These are phyloP conservation scores for Pseudogymnoascus sp. DNA, from an alignment of 2,329 filamentous ascomycete species.

Conservation along the genomic window DNA sequence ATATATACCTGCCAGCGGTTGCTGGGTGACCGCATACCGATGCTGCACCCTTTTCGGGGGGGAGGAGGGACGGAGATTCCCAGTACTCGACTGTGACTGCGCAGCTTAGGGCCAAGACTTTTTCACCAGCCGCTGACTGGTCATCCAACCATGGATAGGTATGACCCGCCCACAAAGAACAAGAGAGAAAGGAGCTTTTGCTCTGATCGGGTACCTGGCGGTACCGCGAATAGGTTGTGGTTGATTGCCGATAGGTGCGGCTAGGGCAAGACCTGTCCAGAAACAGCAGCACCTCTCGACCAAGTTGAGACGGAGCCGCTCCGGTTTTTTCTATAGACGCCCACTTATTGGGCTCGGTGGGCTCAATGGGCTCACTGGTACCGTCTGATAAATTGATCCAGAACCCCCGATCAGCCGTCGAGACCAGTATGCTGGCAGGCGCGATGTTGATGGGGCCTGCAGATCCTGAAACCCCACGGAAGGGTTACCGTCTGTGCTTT, in stretches of 20 bases:
- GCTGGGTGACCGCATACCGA: not conserved
- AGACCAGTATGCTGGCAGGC: not conserved
- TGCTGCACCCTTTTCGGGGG: not conserved
- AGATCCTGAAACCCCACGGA: slow-evolving; percentile 7
- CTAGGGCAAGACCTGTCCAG: slow-evolving; percentile 7
- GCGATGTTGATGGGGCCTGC: slow-evolving; percentile 2
- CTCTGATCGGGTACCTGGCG: not conserved
- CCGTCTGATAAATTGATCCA: slow-evolving; percentile 5
- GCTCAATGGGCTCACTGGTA: not conserved
- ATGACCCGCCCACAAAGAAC: not conserved
- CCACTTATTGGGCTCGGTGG: not conserved
- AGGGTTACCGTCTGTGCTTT: slow-evolving; percentile 5
- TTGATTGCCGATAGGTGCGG: not conserved
- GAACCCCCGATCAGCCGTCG: not conserved
- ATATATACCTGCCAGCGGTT: not conserved
- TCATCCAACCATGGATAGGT: not conserved
- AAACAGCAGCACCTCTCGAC: not conserved
- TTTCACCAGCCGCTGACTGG: not conserved
- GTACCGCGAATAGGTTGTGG: not conserved
- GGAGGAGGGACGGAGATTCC: not conserved
- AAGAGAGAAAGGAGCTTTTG: not conserved
- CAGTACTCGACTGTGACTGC: not conserved
- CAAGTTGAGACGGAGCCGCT: not conserved
- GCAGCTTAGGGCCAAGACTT: not conserved
- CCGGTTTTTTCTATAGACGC: not conserved